phyloP scores from a whole-genome alignment of 2,329 filamentous ascomycete species.

The Didymosphaeria variabile region DNA sequence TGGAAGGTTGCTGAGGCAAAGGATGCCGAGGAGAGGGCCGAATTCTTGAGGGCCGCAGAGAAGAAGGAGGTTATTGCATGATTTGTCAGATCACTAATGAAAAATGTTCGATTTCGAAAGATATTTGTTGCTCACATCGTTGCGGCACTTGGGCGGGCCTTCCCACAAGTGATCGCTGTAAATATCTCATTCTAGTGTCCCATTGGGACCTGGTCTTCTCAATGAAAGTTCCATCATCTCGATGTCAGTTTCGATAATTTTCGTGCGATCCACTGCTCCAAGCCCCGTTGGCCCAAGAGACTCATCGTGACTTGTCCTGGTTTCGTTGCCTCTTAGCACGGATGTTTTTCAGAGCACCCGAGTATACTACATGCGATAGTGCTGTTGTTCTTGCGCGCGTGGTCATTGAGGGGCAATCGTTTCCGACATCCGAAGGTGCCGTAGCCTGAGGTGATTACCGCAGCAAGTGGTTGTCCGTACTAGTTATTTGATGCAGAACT shows the following conservation, averaged over 20 bases:
- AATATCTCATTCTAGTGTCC: not conserved
- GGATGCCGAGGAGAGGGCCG: slow-evolving; percentile 46
- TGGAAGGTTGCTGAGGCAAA: slow-evolving; percentile 50
- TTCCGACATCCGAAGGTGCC: no score
- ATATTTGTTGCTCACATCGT: not conserved
- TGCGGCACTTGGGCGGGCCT: not conserved
- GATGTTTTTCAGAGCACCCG: no score
- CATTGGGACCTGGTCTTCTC: not conserved
- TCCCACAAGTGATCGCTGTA: slow-evolving; percentile 1
- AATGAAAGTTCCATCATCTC: not conserved
- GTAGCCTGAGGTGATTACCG: no score
- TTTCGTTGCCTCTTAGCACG: not conserved
- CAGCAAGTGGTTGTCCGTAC: no score
- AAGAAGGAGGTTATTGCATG: slow-evolving; percentile 20
- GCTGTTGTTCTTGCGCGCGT: no score
- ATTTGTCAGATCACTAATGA: not conserved
- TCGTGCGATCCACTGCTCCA: not conserved
- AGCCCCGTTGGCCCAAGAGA: not conserved
- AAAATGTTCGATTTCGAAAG: no score
- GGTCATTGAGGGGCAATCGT: no score
- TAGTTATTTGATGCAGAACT: no score
- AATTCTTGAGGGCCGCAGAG: slow-evolving; percentile 44
- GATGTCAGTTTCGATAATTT: not conserved
- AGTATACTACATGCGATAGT: no score
- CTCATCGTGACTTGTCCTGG: not conserved